These are phyloP conservation scores for Aspergillus leporis DNA, from an alignment of 495 filamentous ascomycete species.

Conservation along the genomic window DNA sequence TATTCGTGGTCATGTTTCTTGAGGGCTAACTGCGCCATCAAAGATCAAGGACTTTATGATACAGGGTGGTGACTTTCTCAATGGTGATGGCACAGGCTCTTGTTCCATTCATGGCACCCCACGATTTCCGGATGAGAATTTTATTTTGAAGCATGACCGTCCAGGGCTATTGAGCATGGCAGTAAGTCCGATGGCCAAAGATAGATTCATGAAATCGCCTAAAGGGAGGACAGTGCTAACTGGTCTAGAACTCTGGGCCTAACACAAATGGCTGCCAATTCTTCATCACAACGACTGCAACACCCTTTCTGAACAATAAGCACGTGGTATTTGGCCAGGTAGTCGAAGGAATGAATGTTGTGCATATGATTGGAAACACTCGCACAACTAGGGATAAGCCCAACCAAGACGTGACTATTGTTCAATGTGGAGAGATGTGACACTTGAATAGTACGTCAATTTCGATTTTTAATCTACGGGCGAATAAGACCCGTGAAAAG, in stretches of 20 bases:
- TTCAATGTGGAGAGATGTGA: conserved; percentile 89
- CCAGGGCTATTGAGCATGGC: conserved; percentile 91
- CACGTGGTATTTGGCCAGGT: conserved; percentile 97
- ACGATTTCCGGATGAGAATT: conserved; percentile 91
- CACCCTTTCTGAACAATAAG: conserved; percentile 88
- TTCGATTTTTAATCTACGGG: background rate
- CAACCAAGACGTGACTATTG: conserved; percentile 79
- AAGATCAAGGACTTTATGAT: conserved; percentile 97
- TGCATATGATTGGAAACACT: conserved; percentile 85
- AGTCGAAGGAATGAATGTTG: conserved; percentile 84
- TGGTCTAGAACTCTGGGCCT: conserved; percentile 76
- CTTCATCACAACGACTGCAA: conserved; percentile 87
- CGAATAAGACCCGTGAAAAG: background rate
- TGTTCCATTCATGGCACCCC: conserved; percentile 84
- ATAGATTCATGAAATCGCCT: no score
- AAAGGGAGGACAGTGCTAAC: conserved; percentile 6
- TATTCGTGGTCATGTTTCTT: background rate
- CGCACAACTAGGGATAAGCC: conserved; percentile 81
- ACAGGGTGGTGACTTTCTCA: conserved; percentile 95
- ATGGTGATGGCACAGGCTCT: conserved; percentile 88
- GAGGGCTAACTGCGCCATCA: background rate
- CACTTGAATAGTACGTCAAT: background rate
- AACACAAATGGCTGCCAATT: conserved; percentile 97
- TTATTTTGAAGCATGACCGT: conserved; percentile 72
- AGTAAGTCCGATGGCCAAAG: conserved; percentile 50